Conservation (phyloP, 805 yeast genomes). For the Barnettozyma salicaria region DNA sequence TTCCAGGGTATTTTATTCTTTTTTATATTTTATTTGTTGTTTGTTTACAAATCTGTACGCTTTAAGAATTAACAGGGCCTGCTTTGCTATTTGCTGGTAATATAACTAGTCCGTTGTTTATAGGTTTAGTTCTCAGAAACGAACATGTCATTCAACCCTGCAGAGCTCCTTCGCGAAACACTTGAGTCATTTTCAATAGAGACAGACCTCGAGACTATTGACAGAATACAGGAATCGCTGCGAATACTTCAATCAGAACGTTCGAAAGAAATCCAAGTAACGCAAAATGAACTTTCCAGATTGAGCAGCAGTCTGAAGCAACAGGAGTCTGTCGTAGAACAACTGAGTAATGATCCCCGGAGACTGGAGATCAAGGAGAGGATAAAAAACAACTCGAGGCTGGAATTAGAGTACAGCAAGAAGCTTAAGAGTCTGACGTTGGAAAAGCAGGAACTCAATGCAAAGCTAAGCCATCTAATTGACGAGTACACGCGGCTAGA, state of each 20-base stretch:
- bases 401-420: constrained; percentile 47
- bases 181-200: constrained; percentile 45
- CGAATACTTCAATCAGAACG: constrained; percentile 28
- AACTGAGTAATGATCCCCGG: constrained; percentile 27
- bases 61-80: too few relatives aligned
- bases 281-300: constrained; percentile 18
- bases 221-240: constrained; percentile 37
- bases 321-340: constrained; percentile 18
- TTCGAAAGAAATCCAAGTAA: constrained; percentile 21
- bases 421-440: constrained; percentile 44
- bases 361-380: constrained; percentile 28
- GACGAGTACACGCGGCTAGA: constrained; percentile 32
- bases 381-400: constrained; percentile 34
- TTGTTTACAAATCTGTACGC: neutral
- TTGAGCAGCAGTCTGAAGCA: constrained; percentile 16
- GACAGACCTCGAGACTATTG: constrained; percentile 42
- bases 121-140: too few relatives aligned
- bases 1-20: neutral
- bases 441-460: constrained; percentile 34
- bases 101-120: too few relatives aligned
- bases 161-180: constrained; percentile 34
- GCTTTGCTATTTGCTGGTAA: too few relatives aligned
- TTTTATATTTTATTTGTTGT: neutral
- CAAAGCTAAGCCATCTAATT: constrained; percentile 34
- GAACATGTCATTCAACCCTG: constrained; percentile 8